phyloP scores from a whole-genome alignment of 1,139 yeast genomes.

The Pichia inconspicua region DNA sequence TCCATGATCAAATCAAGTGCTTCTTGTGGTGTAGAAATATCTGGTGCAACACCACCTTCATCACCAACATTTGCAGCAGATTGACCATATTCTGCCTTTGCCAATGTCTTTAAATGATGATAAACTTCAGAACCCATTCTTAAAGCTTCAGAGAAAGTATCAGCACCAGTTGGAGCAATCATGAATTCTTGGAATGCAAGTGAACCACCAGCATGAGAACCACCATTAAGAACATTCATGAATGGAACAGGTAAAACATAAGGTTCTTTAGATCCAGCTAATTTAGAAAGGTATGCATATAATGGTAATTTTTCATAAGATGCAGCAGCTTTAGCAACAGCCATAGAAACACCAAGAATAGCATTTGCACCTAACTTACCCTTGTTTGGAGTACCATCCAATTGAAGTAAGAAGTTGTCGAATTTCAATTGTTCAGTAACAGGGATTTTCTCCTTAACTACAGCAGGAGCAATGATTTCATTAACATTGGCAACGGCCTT shows the following conservation, averaged over 20 bases:
- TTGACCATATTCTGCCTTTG: constrained; percentile 90
- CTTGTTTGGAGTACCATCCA: constrained; percentile 94
- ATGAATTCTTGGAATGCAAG: constrained; percentile 97
- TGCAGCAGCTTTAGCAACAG: constrained; percentile 92
- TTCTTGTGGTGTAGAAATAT: constrained; percentile 85
- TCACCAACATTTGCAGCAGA: constrained; percentile 99
- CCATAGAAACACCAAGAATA: constrained; percentile 88
- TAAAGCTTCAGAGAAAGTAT: constrained; percentile 83
- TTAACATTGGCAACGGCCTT: constrained; percentile 92
- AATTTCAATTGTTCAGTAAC: constrained; percentile 71
- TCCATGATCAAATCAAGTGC: constrained; percentile 85
- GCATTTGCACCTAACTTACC: constrained; percentile 94
- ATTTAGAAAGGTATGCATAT: constrained; percentile 73
- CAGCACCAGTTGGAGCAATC: constrained; percentile 91
- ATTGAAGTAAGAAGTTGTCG: constrained; percentile 67
- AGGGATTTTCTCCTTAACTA: constrained; percentile 64
- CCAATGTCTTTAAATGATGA: constrained; percentile 84
- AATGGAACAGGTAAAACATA: constrained; percentile 90
- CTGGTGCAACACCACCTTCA: constrained; percentile 99
- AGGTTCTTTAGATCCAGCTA: constrained; percentile 60
- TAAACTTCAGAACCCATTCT: constrained; percentile 95
- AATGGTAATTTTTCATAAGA: constrained; percentile 83
- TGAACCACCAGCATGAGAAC: constrained; percentile 99
- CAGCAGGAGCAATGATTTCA: constrained; percentile 81
- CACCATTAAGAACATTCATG: constrained; percentile 97